These are phyloP conservation scores for Leucosporidium creatinivorum DNA, from an alignment of 768 basidiomycete species.

Conservation along the genomic window DNA sequence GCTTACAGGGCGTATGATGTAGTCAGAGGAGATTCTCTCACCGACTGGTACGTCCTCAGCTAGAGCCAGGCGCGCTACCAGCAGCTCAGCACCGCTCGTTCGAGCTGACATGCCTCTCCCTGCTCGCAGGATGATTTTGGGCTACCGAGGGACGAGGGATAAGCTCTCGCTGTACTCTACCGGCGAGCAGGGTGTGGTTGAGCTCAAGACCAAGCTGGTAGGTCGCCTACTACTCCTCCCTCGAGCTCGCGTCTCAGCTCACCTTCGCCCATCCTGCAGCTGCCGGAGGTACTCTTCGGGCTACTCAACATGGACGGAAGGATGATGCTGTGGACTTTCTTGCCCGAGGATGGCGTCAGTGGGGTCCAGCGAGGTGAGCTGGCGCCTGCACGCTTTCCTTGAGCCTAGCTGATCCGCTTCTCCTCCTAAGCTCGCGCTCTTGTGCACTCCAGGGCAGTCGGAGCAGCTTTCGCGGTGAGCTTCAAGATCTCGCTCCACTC, in stretches of 20 bases:
- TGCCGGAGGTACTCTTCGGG: slow-evolving; percentile 2
- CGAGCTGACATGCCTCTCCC: no score
- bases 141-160: background rate
- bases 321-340: background rate
- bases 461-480: background rate
- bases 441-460: slow-evolving; percentile 11
- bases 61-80: no score
- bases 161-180: background rate
- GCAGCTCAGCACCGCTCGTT: no score
- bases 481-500: background rate
- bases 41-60: background rate
- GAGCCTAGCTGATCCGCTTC: background rate
- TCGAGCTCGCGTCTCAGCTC: no score
- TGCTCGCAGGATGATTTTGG: background rate
- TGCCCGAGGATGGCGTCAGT: background rate
- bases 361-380: slow-evolving; percentile 24
- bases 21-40: background rate
- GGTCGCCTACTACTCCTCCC: no score
- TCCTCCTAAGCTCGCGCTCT: slow-evolving; percentile 5
- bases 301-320: background rate
- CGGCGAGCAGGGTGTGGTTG: background rate
- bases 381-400: background rate
- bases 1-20: no score
- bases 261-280: background rate
- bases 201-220: slow-evolving; percentile 1